Base-by-base conservation (phyloP, 345 rosid genomes). In the Limnanthes douglasii region DNA sequence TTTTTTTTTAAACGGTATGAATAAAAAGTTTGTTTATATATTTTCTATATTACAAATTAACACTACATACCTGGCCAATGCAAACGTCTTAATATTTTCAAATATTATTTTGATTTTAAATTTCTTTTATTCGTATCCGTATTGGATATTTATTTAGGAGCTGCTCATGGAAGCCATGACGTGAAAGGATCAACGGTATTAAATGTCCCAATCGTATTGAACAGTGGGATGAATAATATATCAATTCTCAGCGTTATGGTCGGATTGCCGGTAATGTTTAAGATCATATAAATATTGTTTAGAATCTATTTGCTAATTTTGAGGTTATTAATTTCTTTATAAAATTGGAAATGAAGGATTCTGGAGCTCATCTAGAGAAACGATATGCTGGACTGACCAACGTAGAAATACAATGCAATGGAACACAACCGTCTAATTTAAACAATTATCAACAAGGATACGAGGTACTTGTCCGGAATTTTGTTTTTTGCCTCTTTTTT, bases 241-340 rank as follows among this genome's bases (percentile, higher is more conserved):
- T 72, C 97, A 15, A 61, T 82, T 33, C 78, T 88, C 4, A 76
- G 95, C 11, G 90, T 58, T 11, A 65, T 79, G 86, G 95, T 76
- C 55, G 97, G 97, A 46, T 39, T 88, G 53, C 97, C 85, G 66
- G 97, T 83, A 71, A 44, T 43, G 3, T 37, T 2, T 32, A n/a
- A n/a, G n/a, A n/a, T n/a, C n/a, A n/a, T n/a, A n/a, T n/a, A n/a
- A n/a, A n/a, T n/a, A n/a, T n/a, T n/a, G n/a, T n/a, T n/a, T n/a
- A n/a, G n/a, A n/a, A n/a, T n/a, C n/a, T n/a, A n/a, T n/a, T n/a
- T n/a, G n/a, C n/a, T n/a, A n/a, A n/a, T n/a, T n/a, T n/a, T n/a
- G n/a, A n/a, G n/a, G n/a, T n/a, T n/a, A n/a, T n/a, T n/a, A n/a
- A n/a, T n/a, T n/a, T n/a, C 7, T 3, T 3, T 19, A 3, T 20